Evolutionary conservation across 23 red algal species (phyloP), one percentile per base, ranked within the genome.

Genomic region (Pyropia haitanensis): DNA sequence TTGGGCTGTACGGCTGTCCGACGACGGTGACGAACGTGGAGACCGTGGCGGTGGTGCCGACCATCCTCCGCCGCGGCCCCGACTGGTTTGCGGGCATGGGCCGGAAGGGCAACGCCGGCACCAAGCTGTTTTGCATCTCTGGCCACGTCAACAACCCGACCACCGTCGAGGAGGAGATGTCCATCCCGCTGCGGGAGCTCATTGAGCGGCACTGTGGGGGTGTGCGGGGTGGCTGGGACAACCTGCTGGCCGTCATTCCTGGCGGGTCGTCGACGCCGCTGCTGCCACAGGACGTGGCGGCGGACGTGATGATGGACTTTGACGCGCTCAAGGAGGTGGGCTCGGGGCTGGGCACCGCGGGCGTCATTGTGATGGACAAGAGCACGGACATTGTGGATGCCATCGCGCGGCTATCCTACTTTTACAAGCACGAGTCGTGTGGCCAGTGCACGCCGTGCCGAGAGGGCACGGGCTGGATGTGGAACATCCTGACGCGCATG

Each of bases 391-490:
- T 97, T 25, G 88, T 97, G 26, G 85, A 75, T 2, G 93, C 93
- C 18, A 97, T 97, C 70, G 63, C 83, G 32, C 60, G 93, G 21
- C 70, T 97, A 0, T 90, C 93, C 2, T 83, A 97, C 53, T 97
- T 97, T 58, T 97, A 97, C 79, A 89, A 97, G 85, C 93, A 97
- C 60, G 93, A 97, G 68, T 97, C 93, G 24, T 97, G 93, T 58
- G 93, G 93, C 30, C 93, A 97, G 74, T 97, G 93, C 63, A 97
- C 93, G 10, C 93, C 93, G 49, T 97, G 93, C 62, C 69, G 93
- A n/a, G 93, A 97, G 62, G 93, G 93, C 49, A 97, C 93, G 18
- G 93, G 93, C 12, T 97, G 84, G 84, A 62, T 97, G 33, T 85
- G 85, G 78, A 88, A 73, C 53, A 68, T 90, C 15, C 76, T 97